Evolutionary conservation across 495 filamentous ascomycete genomes (phyloP), one percentile per base, ranked within the genome.

Genomic region (Daldinia decipiens): DNA sequence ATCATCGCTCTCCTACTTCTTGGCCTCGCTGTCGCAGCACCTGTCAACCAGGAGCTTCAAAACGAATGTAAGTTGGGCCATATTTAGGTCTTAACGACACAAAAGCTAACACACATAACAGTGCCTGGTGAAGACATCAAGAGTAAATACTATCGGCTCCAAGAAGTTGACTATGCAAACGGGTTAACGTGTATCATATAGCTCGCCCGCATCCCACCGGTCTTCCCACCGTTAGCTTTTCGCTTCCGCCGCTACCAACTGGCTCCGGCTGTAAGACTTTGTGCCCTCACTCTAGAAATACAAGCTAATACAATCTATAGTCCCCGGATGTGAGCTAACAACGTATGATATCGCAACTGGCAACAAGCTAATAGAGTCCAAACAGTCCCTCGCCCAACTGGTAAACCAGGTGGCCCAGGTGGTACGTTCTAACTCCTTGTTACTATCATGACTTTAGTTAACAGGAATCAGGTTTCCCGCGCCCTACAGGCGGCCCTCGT

Each of bases 1-100:
- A 64, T 72, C 50, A 50, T 67, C 39, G 47, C 64, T 68, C 26
- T 72, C 47, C 38, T 72, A 11, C 64, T 72, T 34, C 54, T 72
- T 55, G 69, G 69, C 59, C 64, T 72, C 1, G 69, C 64, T 39
- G 56, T 34, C 19, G 69, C 69, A n/a, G 64, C 38, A 4, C 69
- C 69, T 24, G 53, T 72, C 26, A 67, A 67, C 56, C 47, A 54
- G 50, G 60, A 59, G 32, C 31, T 36, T 56, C 29, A 57, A 17
- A 9, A 34, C 19, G 27, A 61, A 31, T 39, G 53, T 60, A 59
- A 38, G 59, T 69, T 52, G 19, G 39, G 2, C 32, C 7, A 2
- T 21, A 59, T 9, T 1, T 9, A 27, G 13, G 15, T 3, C 12
- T 43, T 17, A 29, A 45, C 6, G 15, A 36, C 5, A 21, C 15